A percentile compares a stretch with the other conserved stretches of the same genome.
These are phyloP conservation scores for Blastomyces parvus DNA, from an alignment of 2,329 filamentous ascomycete species.

Conservation along the genomic window DNA sequence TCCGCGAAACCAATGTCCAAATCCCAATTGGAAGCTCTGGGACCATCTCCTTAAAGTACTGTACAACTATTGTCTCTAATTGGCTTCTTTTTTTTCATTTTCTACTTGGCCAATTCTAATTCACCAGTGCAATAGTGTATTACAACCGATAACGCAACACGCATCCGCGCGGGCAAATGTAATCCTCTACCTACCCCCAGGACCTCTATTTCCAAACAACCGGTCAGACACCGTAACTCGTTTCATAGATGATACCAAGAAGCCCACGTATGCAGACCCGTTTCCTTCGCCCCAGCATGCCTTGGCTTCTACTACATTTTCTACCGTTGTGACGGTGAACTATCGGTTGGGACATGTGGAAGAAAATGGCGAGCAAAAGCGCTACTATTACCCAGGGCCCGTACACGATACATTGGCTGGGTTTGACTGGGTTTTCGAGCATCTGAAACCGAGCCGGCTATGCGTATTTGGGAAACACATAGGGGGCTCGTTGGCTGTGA, in stretches of 20 bases:
- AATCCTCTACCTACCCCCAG: slow-evolving; percentile 31
- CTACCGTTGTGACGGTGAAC: slow-evolving; percentile 33
- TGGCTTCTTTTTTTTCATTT: neutral
- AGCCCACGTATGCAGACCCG: neutral
- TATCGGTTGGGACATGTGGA: slow-evolving; percentile 28
- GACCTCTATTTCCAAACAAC: slow-evolving; percentile 22
- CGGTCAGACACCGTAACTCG: neutral
- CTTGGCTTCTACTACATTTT: slow-evolving; percentile 25
- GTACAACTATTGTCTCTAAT: neutral
- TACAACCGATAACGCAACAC: neutral
- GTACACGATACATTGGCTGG: slow-evolving; percentile 32
- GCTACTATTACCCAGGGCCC: slow-evolving; percentile 29
- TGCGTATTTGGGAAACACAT: slow-evolving; percentile 29
- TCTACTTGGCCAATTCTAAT: slow-evolving; percentile 3
- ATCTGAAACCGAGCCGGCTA: slow-evolving; percentile 24
- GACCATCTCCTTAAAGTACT: slow-evolving; percentile 22
- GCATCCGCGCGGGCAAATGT: slow-evolving; percentile 20
- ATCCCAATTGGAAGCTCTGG: slow-evolving; percentile 26
- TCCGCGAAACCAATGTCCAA: slow-evolving; percentile 19
- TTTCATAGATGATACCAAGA: neutral
- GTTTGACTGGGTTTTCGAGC: slow-evolving; percentile 31
- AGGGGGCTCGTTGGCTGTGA: slow-evolving; percentile 35
- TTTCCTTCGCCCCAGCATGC: slow-evolving; percentile 19
- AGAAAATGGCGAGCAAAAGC: slow-evolving; percentile 1
- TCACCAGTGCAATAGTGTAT: neutral